Conservation (phyloP, 148 eudicot genomes). For the Rhododendron simsii region DNA sequence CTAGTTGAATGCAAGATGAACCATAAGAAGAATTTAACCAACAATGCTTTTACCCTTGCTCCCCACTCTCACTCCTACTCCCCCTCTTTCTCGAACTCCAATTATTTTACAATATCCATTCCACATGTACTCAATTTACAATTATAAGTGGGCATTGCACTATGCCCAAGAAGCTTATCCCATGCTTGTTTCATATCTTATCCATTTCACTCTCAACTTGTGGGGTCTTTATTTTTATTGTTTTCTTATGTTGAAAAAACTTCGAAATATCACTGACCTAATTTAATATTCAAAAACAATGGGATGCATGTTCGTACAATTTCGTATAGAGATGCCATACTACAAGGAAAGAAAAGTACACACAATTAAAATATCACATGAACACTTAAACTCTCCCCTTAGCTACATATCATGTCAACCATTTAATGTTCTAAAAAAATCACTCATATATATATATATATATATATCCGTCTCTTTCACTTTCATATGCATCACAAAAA, state of each 20-base stretch:
- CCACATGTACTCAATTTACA: not conserved
- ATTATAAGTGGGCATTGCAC: constrained; percentile 22
- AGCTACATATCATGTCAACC: constrained; percentile 11
- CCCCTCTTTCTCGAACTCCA: not conserved
- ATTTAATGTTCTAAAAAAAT: constrained; percentile 5
- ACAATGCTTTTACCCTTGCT: not conserved
- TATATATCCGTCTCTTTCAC: not conserved
- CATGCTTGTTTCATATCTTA: constrained; percentile 27
- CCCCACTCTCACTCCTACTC: not conserved
- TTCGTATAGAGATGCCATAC: constrained; percentile 14
- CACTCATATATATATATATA: not conserved
- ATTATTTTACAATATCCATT: constrained; percentile 2
- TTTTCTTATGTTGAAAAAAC: not conserved
- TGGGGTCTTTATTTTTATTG: not conserved
- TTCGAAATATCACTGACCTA: constrained; percentile 4
- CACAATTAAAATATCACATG: constrained; percentile 6
- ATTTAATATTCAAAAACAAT: not conserved
- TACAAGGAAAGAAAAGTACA: not conserved
- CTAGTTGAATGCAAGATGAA: not conserved
- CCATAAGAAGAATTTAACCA: not conserved
- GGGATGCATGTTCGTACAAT: constrained; percentile 22
- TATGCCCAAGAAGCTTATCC: constrained; percentile 31
- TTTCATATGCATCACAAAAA: constrained; percentile 2
- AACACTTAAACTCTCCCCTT: constrained; percentile 12
- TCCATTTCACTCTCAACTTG: constrained; percentile 15